phyloP scores from a whole-genome alignment of 257 asterid species.

The Solanum pennellii region DNA sequence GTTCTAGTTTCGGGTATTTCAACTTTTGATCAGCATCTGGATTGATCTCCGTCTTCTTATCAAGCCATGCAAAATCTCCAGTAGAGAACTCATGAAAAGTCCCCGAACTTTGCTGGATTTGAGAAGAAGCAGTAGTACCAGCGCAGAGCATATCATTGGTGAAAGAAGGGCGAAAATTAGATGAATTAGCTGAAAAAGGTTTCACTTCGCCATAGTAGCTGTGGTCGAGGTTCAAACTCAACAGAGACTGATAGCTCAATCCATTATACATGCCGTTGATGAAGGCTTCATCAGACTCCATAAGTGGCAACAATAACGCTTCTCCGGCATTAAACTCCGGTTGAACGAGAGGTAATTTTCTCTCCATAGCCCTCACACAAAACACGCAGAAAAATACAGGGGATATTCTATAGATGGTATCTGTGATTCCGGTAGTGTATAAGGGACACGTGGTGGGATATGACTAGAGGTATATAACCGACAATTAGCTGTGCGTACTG shows the following conservation, averaged over 20 bases:
- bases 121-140: background rate
- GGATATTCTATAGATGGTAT: background rate
- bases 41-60: background rate
- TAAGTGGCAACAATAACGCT: background rate
- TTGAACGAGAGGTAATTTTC: background rate
- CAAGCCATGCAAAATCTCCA: background rate
- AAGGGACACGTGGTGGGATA: slow-evolving; percentile 4
- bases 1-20: background rate
- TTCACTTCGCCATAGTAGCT: background rate
- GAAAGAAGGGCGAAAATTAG: background rate
- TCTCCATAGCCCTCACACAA: background rate
- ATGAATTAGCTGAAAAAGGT: background rate
- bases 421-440: background rate
- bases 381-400: background rate
- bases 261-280: background rate
- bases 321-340: background rate
- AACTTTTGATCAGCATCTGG: background rate
- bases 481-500: slow-evolving; percentile 12
- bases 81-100: background rate
- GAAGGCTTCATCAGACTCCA: background rate
- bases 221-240: background rate
- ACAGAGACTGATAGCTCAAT: background rate
- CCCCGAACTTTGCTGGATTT: background rate
- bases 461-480: background rate
- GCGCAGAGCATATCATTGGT: background rate